Evolutionary conservation across 495 filamentous ascomycete species (phyloP).

Genomic region (Endocarpon pusillum): DNA sequence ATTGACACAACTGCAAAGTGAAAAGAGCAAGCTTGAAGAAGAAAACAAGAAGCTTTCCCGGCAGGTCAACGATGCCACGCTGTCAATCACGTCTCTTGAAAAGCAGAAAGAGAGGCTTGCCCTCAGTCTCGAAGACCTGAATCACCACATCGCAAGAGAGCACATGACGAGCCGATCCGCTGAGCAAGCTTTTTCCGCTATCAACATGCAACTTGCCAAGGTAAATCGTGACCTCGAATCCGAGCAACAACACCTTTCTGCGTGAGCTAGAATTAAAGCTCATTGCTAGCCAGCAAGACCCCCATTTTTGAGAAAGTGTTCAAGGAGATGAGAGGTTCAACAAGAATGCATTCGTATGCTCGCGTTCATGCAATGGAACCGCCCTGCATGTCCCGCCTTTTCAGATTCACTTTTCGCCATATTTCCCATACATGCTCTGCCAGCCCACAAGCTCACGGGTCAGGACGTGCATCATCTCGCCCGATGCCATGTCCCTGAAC

Average conservation of each 20-base stretch:
- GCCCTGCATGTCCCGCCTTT: too few relatives aligned
- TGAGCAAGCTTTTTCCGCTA: slow-evolving; percentile 73
- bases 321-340: too few relatives aligned
- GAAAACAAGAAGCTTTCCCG: slow-evolving; percentile 64
- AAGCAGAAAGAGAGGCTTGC: slow-evolving; percentile 94
- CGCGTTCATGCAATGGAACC: too few relatives aligned
- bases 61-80: slow-evolving; percentile 73
- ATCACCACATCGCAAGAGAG: slow-evolving; percentile 80
- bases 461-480: slow-evolving; percentile 72
- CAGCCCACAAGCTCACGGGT: slow-evolving; percentile 61
- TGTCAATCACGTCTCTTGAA: slow-evolving; percentile 71
- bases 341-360: too few relatives aligned
- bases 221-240: slow-evolving; percentile 78
- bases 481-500: slow-evolving; percentile 49
- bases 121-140: slow-evolving; percentile 77
- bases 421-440: slow-evolving; percentile 47
- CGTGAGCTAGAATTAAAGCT: too few relatives aligned
- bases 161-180: slow-evolving; percentile 83
- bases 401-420: slow-evolving; percentile 35
- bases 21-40: slow-evolving; percentile 73
- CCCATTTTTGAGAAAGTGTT: too few relatives aligned
- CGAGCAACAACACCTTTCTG: slow-evolving; percentile 72
- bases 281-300: too few relatives aligned
- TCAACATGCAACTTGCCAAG: slow-evolving; percentile 72
- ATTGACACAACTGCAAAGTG: slow-evolving; percentile 57